Base-by-base conservation (phyloP, 2,329 filamentous ascomycete genomes). In the Catunica adiposa region DNA sequence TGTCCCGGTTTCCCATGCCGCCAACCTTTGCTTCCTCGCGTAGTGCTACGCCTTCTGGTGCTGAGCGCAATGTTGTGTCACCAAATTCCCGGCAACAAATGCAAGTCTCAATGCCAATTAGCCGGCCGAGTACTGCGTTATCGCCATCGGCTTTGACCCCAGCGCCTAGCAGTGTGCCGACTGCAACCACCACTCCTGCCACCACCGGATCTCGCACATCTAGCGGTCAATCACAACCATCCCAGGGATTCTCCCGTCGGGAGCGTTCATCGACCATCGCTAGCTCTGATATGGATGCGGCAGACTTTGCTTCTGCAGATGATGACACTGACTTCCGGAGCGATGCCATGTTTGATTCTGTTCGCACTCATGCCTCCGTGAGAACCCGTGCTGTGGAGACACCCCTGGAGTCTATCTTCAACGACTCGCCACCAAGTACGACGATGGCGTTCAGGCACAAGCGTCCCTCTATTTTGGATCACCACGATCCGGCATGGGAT, bases 301-400 rank as follows among this genome's bases (percentile, higher is more conserved):
- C 79, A 61, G 79, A 76, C 50, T 76, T 82, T 61, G 72, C 70
- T n/a, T 86, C 80, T 9, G 78, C 77, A 22, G 84, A 88, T 57
- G 85, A 88, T 56, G 85, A 88, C 62, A 82, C 80, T n/a, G 84
- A 88, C 65, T 80, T 83, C 63, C 83, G 81, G 68, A 88, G 84
- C 65, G 85, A 89, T 62, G 86, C 80, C 17, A 74, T 84, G 56
- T 89, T 81, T 66, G 86, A 89, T 69, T 89, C 85, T 29, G 69
- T 88, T 61, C 81, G 83, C 54, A 89, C 85, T 15, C 74, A 77
- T 58, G 82, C 77, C 40, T 87, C 84, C 8, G 76, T 77, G 59
- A 83, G 81, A 59, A 74, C 77, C 55, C 78, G 81, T 58, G 78
- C 79, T 34, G 75, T 80, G 50, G 80, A 86, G 64, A 84, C 83